Percentiles rank a stretch among this genome's conserved stretches.
Conservation (phyloP, 306 rosid genomes). For the Casuarina equisetifolia region DNA sequence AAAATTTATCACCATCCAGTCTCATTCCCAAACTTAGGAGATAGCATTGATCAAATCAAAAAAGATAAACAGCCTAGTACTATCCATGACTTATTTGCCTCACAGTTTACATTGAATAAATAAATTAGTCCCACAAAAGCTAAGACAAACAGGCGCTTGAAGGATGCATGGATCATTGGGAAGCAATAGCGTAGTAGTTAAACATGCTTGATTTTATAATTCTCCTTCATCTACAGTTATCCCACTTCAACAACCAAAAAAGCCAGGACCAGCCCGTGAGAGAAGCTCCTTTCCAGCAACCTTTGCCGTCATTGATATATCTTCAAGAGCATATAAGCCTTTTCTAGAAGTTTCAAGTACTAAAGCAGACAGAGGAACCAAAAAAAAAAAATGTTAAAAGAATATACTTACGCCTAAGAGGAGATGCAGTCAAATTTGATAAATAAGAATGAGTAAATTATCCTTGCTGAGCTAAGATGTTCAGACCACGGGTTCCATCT, state of each 20-base stretch:
- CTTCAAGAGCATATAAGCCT: slow-evolving; percentile 60
- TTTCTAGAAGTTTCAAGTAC: slow-evolving; percentile 80
- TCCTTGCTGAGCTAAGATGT: slow-evolving; percentile 2
- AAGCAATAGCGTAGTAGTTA: too few relatives aligned
- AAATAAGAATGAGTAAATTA: slow-evolving; percentile 5
- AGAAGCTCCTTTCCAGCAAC: slow-evolving; percentile 91
- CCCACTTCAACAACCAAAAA: slow-evolving; percentile 49
- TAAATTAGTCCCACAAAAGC: too few relatives aligned
- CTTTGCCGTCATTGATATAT: slow-evolving; percentile 73
- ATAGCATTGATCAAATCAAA: not conserved
- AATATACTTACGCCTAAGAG: slow-evolving; percentile 7
- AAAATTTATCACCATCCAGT: not conserved
- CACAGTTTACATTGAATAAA: slow-evolving; percentile 13
- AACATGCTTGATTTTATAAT: not conserved
- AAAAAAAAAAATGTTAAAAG: not conserved
- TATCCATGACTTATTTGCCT: slow-evolving; percentile 2
- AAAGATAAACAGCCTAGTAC: not conserved
- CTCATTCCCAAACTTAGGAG: not conserved
- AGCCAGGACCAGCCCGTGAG: slow-evolving; percentile 74
- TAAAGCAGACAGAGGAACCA: slow-evolving; percentile 21
- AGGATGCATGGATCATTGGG: too few relatives aligned
- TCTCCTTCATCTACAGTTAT: not conserved
- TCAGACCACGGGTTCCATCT: slow-evolving; percentile 72
- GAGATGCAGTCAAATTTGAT: not conserved
- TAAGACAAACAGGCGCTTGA: too few relatives aligned